Evolutionary conservation across 306 rosid genomes (phyloP), one percentile per base, ranked within the genome.

Genomic region (Prunus davidiana): DNA sequence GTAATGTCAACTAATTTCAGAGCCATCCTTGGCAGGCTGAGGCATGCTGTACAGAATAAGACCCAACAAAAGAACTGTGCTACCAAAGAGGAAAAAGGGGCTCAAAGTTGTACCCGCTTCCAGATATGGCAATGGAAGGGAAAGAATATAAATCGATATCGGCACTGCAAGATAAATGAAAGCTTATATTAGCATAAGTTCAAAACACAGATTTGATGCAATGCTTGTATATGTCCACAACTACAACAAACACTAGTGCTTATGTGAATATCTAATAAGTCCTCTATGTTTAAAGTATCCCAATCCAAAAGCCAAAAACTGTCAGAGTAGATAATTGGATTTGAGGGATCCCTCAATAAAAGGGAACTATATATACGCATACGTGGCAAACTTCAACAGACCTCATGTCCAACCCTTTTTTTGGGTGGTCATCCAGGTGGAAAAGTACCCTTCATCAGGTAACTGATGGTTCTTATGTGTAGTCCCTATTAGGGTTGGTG

Each of bases 51-150:
- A 88, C 20, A 86, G 71, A 68, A 76, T 78, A 69, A 93, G 97
- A 73, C 98, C 98, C 82, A 81, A 80, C 52, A 91, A 82, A 51
- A 93, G 97, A 73, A 93, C 85, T 14, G 80, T 83, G 84, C 91
- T 86, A 32, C 96, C 98, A 15, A 84, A 82, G 69, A 93, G 82
- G 67, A 93, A 93, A 46, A 86, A 81, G 38, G 97, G 97, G 76
- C 98, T 90, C 82, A 93, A 77, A 71, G 70, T 79, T 79, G 96
- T 77, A 76, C 86, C 86, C 54, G 56, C 79, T 2, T 88, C 86
- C 79, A 93, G 91, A 87, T 87, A 93, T 60, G 98, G 98, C 86
- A 93, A 78, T 68, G 94, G 96, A 58, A 84, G 88, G 61, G 98
- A 90, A 76, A 91, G 96, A 72, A 89, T 69, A 69, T 82, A 91